A percentile compares a stretch with the other conserved stretches of the same genome.
phyloP scores from a whole-genome alignment of 2,329 filamentous ascomycete species.

The Cladosporium sp. region DNA sequence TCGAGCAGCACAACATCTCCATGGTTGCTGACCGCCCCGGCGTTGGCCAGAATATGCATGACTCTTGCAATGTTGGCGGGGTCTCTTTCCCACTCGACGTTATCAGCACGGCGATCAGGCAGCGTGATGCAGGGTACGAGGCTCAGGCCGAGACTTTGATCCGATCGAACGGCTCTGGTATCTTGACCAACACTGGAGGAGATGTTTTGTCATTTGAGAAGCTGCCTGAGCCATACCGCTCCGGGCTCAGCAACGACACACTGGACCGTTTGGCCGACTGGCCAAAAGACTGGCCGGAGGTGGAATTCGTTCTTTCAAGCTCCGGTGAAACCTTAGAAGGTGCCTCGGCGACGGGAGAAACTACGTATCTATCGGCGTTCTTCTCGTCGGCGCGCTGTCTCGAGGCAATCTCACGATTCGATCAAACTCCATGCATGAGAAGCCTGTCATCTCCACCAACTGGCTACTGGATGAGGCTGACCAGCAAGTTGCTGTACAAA shows the following conservation, averaged over 20 bases:
- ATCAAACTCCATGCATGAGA: constrained; percentile 20
- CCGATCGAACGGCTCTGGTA: constrained; percentile 12
- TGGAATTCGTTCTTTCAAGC: constrained; percentile 17
- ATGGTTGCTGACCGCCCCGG: constrained; percentile 45
- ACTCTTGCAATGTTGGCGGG: constrained; percentile 29
- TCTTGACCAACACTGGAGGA: constrained; percentile 16
- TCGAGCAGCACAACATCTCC: constrained; percentile 43
- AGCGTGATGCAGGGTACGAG: constrained; percentile 1
- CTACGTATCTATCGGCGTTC: constrained; percentile 21
- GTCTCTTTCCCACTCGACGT: constrained; percentile 10
- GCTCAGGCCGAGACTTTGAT: constrained; percentile 4
- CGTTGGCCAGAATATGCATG: constrained; percentile 50
- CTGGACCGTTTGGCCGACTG: constrained; percentile 15
- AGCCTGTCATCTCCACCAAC: constrained; percentile 32
- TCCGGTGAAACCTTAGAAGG: background rate
- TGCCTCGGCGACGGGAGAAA: background rate
- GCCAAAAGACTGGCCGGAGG: constrained; percentile 20
- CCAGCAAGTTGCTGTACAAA: constrained; percentile 22
- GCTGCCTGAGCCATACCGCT: constrained; percentile 16
- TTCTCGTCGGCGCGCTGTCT: constrained; percentile 27
- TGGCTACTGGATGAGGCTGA: constrained; percentile 22
- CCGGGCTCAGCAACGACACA: constrained; percentile 10
- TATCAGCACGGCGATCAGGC: constrained; percentile 5
- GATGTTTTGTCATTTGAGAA: constrained; percentile 23
- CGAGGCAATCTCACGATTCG: constrained; percentile 18